phyloP scores from a whole-genome alignment of 345 rosid genomes.

The Arabis alpina region DNA sequence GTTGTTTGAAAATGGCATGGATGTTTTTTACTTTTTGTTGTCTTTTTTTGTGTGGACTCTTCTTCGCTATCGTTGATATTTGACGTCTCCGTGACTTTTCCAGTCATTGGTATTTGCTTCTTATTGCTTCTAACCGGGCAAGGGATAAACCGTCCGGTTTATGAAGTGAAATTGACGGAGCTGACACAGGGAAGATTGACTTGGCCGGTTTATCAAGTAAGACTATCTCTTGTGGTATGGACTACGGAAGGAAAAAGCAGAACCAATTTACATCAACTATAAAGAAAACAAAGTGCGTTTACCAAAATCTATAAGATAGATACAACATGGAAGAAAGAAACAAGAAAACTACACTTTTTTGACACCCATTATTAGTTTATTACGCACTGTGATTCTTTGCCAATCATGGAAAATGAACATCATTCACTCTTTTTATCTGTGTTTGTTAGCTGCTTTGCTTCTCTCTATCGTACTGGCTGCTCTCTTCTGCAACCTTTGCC shows the following conservation, averaged over 20 bases:
- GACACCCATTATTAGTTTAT: constrained; percentile 29
- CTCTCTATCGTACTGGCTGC: constrained; percentile 67
- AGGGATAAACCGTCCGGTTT: constrained; percentile 24
- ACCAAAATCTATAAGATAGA: constrained; percentile 30
- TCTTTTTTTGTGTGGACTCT: constrained; percentile 33
- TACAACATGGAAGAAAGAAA: constrained; percentile 18
- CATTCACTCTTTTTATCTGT: neutral
- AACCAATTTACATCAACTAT: constrained; percentile 17
- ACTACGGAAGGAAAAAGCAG: neutral
- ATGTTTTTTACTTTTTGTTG: neutral
- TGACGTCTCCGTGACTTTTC: constrained; percentile 27
- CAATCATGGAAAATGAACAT: constrained; percentile 30
- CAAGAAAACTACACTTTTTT: constrained; percentile 31
- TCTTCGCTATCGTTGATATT: constrained; percentile 2
- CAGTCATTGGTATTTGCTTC: neutral
- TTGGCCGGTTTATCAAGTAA: constrained; percentile 22
- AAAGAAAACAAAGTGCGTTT: constrained; percentile 11
- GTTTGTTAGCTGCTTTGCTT: constrained; percentile 41
- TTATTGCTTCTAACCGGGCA: constrained; percentile 18
- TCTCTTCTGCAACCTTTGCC: constrained; percentile 91
- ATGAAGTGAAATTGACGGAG: neutral
- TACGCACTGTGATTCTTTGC: constrained; percentile 21
- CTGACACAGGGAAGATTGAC: neutral
- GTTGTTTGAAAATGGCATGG: constrained; percentile 38
- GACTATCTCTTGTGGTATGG: neutral